These are phyloP conservation scores for Cynara cardunculus DNA, from an alignment of 129 eudicot species.

Conservation along the genomic window DNA sequence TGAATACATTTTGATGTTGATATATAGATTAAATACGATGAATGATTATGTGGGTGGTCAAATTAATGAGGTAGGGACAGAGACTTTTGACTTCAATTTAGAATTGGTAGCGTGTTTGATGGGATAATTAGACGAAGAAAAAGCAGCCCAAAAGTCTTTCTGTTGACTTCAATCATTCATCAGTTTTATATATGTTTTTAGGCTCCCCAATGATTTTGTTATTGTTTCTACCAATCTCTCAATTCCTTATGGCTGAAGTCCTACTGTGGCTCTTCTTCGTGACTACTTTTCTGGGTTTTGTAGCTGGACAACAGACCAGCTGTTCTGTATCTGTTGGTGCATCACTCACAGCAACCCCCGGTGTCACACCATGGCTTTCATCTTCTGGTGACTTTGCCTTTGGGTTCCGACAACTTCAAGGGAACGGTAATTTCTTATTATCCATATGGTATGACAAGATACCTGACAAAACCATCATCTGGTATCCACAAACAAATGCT, in stretches of 20 bases:
- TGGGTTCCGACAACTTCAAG: slow-evolving; percentile 36
- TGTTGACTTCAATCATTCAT: too few relatives aligned
- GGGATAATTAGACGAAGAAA: too few relatives aligned
- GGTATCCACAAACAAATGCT: slow-evolving; percentile 19
- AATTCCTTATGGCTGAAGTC: background rate
- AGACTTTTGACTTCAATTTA: background rate
- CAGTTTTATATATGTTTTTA: background rate
- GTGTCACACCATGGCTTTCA: slow-evolving; percentile 37
- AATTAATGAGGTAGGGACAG: background rate
- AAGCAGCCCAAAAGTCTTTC: too few relatives aligned
- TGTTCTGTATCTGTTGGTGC: slow-evolving; percentile 18
- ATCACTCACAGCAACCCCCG: slow-evolving; percentile 27
- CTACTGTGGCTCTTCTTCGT: background rate
- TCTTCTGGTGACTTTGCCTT: slow-evolving; percentile 55
- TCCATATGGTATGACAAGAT: slow-evolving; percentile 39
- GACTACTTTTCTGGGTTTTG: background rate
- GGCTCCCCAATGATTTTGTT: background rate
- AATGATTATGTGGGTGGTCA: background rate
- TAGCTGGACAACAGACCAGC: slow-evolving; percentile 25
- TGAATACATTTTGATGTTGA: too few relatives aligned
- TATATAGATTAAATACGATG: background rate
- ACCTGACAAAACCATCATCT: slow-evolving; percentile 27
- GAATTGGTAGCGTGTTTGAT: background rate
- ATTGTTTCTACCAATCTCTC: background rate
- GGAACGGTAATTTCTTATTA: slow-evolving; percentile 20